Conservation (phyloP, 306 rosid species). For the Spatholobus suberectus region DNA sequence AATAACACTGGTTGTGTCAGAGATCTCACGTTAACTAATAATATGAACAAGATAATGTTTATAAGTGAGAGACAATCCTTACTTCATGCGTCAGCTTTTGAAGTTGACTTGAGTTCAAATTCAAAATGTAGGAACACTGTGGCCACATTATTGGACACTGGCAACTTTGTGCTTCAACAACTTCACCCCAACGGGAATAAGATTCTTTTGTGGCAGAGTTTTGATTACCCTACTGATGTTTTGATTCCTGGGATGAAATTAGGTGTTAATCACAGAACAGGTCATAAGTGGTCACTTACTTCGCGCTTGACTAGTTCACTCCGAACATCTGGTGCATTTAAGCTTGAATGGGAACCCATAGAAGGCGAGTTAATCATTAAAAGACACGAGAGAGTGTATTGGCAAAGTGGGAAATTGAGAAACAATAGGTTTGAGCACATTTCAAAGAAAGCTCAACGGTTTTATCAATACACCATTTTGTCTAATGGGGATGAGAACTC, state of each 20-base stretch:
- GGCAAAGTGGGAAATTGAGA: neutral
- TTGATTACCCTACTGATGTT: neutral
- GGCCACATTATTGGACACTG: conserved; percentile 12
- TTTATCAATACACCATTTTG: neutral
- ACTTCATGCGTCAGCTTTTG: too few species aligned
- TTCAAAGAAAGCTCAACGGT: neutral
- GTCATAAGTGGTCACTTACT: neutral
- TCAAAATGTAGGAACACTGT: neutral
- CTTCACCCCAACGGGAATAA: neutral
- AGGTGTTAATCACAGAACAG: neutral
- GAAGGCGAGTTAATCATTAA: neutral
- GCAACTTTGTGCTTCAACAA: conserved; percentile 34
- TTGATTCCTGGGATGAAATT: neutral
- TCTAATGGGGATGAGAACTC: neutral
- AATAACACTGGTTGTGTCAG: too few species aligned
- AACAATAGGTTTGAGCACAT: neutral
- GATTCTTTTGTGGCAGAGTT: neutral
- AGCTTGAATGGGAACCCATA: neutral
- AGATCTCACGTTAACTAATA: too few species aligned
- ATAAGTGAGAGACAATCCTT: too few species aligned
- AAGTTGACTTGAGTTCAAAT: too few species aligned
- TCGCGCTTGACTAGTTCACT: neutral
- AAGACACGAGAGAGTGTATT: neutral
- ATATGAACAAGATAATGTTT: too few species aligned
- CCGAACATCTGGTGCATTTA: neutral